Base-by-base conservation (phyloP, 2,329 filamentous ascomycete species). In the Calonectria naviculata region DNA sequence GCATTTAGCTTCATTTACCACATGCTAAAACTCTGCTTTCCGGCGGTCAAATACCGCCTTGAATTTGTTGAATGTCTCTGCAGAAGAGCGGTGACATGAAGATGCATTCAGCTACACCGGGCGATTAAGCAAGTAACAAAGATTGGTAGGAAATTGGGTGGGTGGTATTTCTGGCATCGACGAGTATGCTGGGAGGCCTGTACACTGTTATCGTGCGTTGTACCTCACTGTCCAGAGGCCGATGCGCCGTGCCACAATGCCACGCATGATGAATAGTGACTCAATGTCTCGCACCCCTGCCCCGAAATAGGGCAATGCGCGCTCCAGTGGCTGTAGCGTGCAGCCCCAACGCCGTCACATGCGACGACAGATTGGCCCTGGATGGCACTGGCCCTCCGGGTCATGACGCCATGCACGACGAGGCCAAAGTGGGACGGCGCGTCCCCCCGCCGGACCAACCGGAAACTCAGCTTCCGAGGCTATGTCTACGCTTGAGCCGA, bases 391-490 rank as follows among this genome's bases (percentile, higher is more conserved):
- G 31, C 52, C n/a, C 31, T 56, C 31, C n/a, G 31, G 52, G 31
- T 38, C 52, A 56, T 56, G 52, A 56, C 52, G 52, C 52, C 21
- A 56, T 38, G 36, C 31, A 31, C 24, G 29, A 34, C 21, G 49
- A 34, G 31, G 52, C 12, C 52, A 34, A 21, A 26, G 52, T 56
- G 52, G 52, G 52, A 56, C 52, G 52, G 12, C n/a, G 31, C 52
- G n/a, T 56, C 31, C 52, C 52, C 34, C 52, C 52, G 52, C 52
- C 52, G 52, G 52, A 26, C 52, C 52, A 56, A 56, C 52, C 52
- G 52, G 52, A 24, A 17, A 38, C 5, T 38, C 31, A 36, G n/a
- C 29, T 56, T 56, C 52, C 52, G 52, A 56, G 52, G 31, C 21
- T 26, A 15, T 36, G 52, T 38, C n/a, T 24, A 19, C 10, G 31